phyloP scores from a whole-genome alignment of 2,329 filamentous ascomycete genomes.

The Sporothrix protearum region DNA sequence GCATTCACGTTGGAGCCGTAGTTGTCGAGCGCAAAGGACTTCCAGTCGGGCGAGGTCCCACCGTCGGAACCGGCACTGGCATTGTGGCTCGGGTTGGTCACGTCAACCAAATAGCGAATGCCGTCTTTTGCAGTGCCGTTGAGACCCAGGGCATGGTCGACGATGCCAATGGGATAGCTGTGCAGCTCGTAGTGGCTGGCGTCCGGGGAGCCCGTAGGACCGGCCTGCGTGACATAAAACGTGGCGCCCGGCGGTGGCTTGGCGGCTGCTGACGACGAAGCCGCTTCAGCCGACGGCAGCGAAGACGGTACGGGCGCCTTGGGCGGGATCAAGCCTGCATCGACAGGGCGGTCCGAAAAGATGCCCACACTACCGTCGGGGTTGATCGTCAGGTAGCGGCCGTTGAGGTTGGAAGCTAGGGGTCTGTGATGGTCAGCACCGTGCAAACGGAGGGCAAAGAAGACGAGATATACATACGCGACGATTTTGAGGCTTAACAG shows the following conservation, averaged over 20 bases:
- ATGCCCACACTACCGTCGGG: conserved; percentile 37
- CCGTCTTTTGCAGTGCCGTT: conserved; percentile 32
- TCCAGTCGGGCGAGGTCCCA: conserved; percentile 35
- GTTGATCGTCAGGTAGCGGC: conserved; percentile 34
- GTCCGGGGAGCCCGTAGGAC: conserved; percentile 25
- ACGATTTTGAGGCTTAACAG: conserved; percentile 24
- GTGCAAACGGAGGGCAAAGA: background rate
- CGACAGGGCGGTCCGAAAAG: conserved; percentile 19
- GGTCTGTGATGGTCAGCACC: background rate
- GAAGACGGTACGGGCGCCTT: background rate
- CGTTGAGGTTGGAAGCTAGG: conserved; percentile 31
- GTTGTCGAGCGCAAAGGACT: conserved; percentile 36
- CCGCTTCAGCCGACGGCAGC: conserved; percentile 6
- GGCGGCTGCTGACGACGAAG: no score
- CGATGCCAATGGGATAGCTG: conserved; percentile 38
- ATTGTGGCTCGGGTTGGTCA: conserved; percentile 34
- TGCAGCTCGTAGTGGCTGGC: conserved; percentile 36
- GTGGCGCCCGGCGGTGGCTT: conserved; percentile 25
- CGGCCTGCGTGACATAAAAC: conserved; percentile 33
- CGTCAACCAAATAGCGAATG: conserved; percentile 36
- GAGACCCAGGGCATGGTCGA: conserved; percentile 39
- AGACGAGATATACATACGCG: conserved; percentile 3
- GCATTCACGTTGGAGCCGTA: conserved; percentile 19
- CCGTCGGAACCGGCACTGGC: conserved; percentile 28
- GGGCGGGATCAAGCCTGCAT: background rate